These are phyloP conservation scores for Saccharum spontaneum DNA, from an alignment of 176 grass and related monocot species.

Conservation along the genomic window DNA sequence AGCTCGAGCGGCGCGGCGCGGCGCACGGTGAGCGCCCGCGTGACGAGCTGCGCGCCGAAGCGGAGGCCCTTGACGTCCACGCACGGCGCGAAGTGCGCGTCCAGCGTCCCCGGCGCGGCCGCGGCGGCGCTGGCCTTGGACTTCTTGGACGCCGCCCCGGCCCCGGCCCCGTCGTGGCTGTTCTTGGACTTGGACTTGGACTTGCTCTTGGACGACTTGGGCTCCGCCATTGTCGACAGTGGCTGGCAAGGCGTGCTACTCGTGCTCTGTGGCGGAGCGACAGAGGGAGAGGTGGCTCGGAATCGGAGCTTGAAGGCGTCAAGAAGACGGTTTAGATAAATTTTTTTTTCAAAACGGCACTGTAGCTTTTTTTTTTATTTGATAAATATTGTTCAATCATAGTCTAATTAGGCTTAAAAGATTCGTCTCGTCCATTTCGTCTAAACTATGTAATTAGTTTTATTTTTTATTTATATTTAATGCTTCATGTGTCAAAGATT, in stretches of 20 bases:
- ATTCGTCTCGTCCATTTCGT: no score
- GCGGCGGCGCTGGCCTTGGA: neutral
- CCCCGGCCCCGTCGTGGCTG: neutral
- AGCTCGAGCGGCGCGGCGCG: constrained; percentile 79
- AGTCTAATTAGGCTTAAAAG: no score
- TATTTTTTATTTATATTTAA: no score
- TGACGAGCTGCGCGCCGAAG: constrained; percentile 53
- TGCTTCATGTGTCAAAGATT: no score
- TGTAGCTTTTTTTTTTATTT: no score
- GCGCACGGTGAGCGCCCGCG: constrained; percentile 79
- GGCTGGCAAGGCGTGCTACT: neutral
- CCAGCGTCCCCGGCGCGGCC: constrained; percentile 21
- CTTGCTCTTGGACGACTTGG: constrained; percentile 47
- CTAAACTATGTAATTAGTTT: no score
- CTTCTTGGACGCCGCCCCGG: constrained; percentile 13
- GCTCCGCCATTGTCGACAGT: constrained; percentile 44
- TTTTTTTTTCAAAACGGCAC: no score
- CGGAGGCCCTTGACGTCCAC: constrained; percentile 77
- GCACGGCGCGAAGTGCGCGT: constrained; percentile 76
- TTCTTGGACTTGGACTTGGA: constrained; percentile 12
- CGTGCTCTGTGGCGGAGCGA: neutral
- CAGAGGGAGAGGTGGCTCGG: neutral
- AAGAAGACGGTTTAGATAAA: neutral
- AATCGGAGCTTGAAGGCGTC: neutral
- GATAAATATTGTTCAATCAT: no score